Percentiles rank a stretch among this genome's conserved stretches.
Conservation (phyloP, 2,329 filamentous ascomycete species). For the Paecilomyces sp. region DNA sequence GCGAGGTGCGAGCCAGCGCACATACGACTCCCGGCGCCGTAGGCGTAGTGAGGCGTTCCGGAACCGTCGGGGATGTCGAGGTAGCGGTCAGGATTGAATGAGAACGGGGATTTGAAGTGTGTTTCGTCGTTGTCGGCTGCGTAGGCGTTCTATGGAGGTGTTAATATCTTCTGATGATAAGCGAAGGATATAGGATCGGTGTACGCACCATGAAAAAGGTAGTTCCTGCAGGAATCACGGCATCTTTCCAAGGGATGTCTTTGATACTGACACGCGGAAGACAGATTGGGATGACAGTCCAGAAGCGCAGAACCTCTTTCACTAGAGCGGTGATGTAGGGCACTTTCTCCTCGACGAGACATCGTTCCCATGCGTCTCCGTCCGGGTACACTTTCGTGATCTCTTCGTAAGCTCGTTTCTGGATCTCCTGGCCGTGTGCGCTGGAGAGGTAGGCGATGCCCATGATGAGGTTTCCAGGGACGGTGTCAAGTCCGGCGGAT, state of each 20-base stretch:
- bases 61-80: slow-evolving; percentile 45
- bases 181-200: neutral
- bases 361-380: slow-evolving; percentile 68
- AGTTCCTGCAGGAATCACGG: slow-evolving; percentile 64
- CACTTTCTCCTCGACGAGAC: slow-evolving; percentile 65
- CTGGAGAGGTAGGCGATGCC: slow-evolving; percentile 69
- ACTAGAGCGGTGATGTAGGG: slow-evolving; percentile 71
- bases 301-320: slow-evolving; percentile 72
- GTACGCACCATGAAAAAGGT: slow-evolving; percentile 65
- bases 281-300: slow-evolving; percentile 72
- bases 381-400: slow-evolving; percentile 66
- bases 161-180: slow-evolving; percentile 1
- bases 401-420: slow-evolving; percentile 60
- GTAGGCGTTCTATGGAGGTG: slow-evolving; percentile 54
- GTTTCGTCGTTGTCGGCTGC: slow-evolving; percentile 64
- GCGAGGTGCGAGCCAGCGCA: slow-evolving; percentile 58
- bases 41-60: slow-evolving; percentile 56
- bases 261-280: slow-evolving; percentile 66
- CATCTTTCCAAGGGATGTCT: slow-evolving; percentile 61
- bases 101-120: slow-evolving; percentile 58
- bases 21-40: slow-evolving; percentile 57
- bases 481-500: slow-evolving; percentile 72
- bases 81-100: slow-evolving; percentile 66
- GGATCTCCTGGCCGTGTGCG: slow-evolving; percentile 60
- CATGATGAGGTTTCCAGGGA: slow-evolving; percentile 74